Percentiles rank a stretch among this genome's conserved stretches.
phyloP scores from a whole-genome alignment of 352 stramenopile species.

The Phytophthora ohioensis region DNA sequence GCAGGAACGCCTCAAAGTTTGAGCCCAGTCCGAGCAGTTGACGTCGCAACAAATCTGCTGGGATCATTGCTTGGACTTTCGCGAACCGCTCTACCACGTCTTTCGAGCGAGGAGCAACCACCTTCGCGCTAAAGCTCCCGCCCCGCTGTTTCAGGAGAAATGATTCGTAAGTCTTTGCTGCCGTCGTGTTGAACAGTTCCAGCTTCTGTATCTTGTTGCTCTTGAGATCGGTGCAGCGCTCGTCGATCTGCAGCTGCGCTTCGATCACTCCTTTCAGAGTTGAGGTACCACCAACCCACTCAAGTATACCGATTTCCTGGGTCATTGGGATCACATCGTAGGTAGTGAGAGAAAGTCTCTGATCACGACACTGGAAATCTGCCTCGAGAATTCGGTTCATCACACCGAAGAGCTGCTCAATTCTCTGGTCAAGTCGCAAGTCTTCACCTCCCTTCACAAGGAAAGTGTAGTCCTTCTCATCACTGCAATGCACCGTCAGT shows the following conservation, averaged over 20 bases:
- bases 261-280: conserved; percentile 87
- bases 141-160: conserved; percentile 82
- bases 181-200: conserved; percentile 80
- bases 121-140: conserved; percentile 73
- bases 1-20: conserved; percentile 85
- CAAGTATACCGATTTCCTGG: conserved; percentile 83
- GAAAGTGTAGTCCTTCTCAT: conserved; percentile 87
- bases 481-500: conserved; percentile 81
- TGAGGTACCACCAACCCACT: conserved; percentile 82
- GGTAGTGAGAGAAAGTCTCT: conserved; percentile 71
- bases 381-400: conserved; percentile 91
- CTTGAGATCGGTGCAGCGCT: conserved; percentile 59
- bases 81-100: conserved; percentile 67
- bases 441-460: conserved; percentile 94
- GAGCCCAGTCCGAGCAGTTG: conserved; percentile 77
- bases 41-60: conserved; percentile 75
- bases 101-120: conserved; percentile 54
- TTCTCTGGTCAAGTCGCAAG: conserved; percentile 91
- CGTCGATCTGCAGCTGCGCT: conserved; percentile 68
- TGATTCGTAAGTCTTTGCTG: conserved; percentile 75
- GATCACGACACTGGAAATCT: conserved; percentile 70
- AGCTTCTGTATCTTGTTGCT: conserved; percentile 80
- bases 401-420: conserved; percentile 92
- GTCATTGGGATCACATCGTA: conserved; percentile 92
- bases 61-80: conserved; percentile 72